A percentile compares a stretch with the other conserved stretches of the same genome.
Conservation (phyloP, 2,329 filamentous ascomycete genomes). For the Trichophyton rubrum region DNA sequence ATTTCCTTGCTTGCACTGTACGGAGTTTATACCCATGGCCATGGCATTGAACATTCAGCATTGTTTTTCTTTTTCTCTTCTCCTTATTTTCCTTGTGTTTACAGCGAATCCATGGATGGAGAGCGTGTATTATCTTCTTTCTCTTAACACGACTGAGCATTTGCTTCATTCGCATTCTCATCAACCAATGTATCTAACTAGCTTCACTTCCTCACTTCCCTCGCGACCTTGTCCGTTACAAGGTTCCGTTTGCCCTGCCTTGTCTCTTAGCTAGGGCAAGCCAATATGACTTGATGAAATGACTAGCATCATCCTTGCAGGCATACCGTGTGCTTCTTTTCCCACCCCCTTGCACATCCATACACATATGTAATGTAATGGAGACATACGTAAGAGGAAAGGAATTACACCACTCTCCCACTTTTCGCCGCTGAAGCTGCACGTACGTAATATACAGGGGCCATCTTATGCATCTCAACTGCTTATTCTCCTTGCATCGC, state of each 20-base stretch:
- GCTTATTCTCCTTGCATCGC: neutral
- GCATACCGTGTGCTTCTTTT: neutral
- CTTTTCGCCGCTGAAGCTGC: neutral
- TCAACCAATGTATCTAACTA: neutral
- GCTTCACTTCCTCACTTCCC: neutral
- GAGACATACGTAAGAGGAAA: no score
- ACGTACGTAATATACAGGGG: neutral
- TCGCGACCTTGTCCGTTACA: neutral
- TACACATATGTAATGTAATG: neutral
- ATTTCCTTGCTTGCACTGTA: slow-evolving; percentile 5
- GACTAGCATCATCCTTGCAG: slow-evolving; percentile 3
- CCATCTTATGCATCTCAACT: neutral
- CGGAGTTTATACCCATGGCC: slow-evolving; percentile 13
- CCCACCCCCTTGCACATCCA: neutral
- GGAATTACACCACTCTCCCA: no score
- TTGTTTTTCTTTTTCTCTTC: neutral
- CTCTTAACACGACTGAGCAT: neutral
- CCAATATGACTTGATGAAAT: slow-evolving; percentile 1
- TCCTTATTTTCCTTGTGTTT: neutral
- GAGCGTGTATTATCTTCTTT: neutral
- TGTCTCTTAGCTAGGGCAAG: neutral
- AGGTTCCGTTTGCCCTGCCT: neutral
- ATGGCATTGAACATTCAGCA: neutral
- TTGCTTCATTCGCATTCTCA: neutral
- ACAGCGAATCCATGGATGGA: slow-evolving; percentile 1